phyloP scores from a whole-genome alignment of 2,329 filamentous ascomycete genomes.

The Chalara sp. region DNA sequence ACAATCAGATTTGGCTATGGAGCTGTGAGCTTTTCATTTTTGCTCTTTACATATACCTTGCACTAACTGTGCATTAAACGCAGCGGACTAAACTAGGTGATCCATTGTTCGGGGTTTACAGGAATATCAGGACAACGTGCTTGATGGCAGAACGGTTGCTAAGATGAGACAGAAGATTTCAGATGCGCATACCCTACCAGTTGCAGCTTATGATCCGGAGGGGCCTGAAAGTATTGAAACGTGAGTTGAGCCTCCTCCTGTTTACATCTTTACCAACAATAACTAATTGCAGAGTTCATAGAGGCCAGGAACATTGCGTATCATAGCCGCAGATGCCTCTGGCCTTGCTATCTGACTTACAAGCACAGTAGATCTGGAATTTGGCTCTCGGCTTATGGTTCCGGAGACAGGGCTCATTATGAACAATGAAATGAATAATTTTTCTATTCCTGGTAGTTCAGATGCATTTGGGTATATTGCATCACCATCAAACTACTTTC shows the following conservation, averaged over 20 bases:
- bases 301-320: slow-evolving; percentile 39
- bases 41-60: too few relatives aligned
- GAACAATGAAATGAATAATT: slow-evolving; percentile 56
- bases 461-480: slow-evolving; percentile 48
- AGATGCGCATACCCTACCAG: slow-evolving; percentile 47
- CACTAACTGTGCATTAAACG: too few relatives aligned
- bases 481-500: background rate
- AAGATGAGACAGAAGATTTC: slow-evolving; percentile 39
- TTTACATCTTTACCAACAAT: background rate
- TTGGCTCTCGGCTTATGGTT: slow-evolving; percentile 54
- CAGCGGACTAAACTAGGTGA: background rate
- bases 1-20: background rate
- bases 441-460: slow-evolving; percentile 52
- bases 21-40: background rate
- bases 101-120: slow-evolving; percentile 34
- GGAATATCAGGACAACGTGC: slow-evolving; percentile 46
- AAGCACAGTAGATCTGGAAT: slow-evolving; percentile 58
- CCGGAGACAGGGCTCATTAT: slow-evolving; percentile 57
- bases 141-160: slow-evolving; percentile 41
- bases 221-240: slow-evolving; percentile 47
- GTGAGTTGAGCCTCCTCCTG: background rate
- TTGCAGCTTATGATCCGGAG: slow-evolving; percentile 53
- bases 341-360: slow-evolving; percentile 56
- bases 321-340: slow-evolving; percentile 45
- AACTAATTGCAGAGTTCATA: slow-evolving; percentile 7